phyloP scores from a whole-genome alignment of 768 basidiomycete species.

The Pholiota molesta region DNA sequence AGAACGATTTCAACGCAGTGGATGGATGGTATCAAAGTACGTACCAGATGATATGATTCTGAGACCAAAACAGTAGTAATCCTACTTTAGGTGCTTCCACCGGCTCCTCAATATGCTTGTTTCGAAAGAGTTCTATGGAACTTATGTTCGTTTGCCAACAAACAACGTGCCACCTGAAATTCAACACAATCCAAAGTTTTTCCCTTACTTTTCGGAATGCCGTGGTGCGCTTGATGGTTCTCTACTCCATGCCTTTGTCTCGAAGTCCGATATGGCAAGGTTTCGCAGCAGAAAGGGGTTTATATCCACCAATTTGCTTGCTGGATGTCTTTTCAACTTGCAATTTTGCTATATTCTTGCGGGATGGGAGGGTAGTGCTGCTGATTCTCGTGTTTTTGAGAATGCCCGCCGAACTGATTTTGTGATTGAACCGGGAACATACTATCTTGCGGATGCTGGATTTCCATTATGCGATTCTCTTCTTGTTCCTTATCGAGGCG shows the following conservation, averaged over 20 bases:
- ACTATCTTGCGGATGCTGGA: slow-evolving; percentile 40
- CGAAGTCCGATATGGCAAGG: slow-evolving; percentile 13
- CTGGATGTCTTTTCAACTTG: slow-evolving; percentile 30
- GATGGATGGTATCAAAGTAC: slow-evolving; percentile 39
- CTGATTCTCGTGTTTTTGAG: slow-evolving; percentile 31
- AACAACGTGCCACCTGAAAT: slow-evolving; percentile 22
- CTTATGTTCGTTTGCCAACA: slow-evolving; percentile 19
- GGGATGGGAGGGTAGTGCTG: slow-evolving; percentile 40
- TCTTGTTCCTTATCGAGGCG: slow-evolving; percentile 37
- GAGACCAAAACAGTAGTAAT: too few relatives aligned
- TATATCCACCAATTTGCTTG: slow-evolving; percentile 36
- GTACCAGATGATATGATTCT: background rate
- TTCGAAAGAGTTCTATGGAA: slow-evolving; percentile 14
- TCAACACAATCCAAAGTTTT: slow-evolving; percentile 22
- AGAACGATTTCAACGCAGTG: slow-evolving; percentile 32
- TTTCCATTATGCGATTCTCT: slow-evolving; percentile 33
- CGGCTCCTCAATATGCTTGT: slow-evolving; percentile 21
- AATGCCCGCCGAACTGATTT: slow-evolving; percentile 27
- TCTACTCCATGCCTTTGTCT: slow-evolving; percentile 17
- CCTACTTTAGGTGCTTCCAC: slow-evolving; percentile 27
- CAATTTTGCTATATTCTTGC: slow-evolving; percentile 32
- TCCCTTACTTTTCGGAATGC: slow-evolving; percentile 27
- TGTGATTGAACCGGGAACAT: slow-evolving; percentile 29
- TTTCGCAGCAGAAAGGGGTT: slow-evolving; percentile 24
- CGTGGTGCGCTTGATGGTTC: slow-evolving; percentile 30